Base-by-base conservation (phyloP, 805 yeast genomes). In the Barnettozyma botsteinii region DNA sequence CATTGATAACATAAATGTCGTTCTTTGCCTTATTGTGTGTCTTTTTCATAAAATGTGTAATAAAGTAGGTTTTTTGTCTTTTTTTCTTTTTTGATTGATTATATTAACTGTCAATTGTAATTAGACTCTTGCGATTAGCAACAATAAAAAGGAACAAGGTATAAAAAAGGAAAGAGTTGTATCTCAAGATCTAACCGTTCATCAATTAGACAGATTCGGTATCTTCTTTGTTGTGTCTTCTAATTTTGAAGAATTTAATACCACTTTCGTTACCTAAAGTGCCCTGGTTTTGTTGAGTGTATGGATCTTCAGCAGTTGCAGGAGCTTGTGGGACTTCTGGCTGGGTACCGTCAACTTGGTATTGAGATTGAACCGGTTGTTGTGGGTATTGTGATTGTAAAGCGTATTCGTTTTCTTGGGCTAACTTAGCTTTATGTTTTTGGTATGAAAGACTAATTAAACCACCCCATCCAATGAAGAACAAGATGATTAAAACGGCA, bases 201-300 rank as follows among this genome's bases (percentile, higher is more conserved):
- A n/a, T n/a, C n/a, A n/a, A n/a, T 48, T 45, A 62, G 22, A 60
- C 62, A 15, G 65, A 61, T 49, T 70, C 74, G 46, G 66, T 67
- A 37, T 58, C 66, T 24, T 56, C 62, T 47, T 65, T 66, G 48
- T 64, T 64, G 41, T 68, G 70, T 56, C 75, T 79, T 65, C 81
- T 79, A 46, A 83, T 79, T 54, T 79, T 81, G 70, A 82, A 83
- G 63, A 82, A 83, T 62, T 85, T 79, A 54, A 83, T 81, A 34
- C 89, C 89, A 46, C 35, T 39, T 33, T 72, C 74, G 41, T 67
- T 60, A 18, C 55, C 63, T 27, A 55, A 40, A 15, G 60, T 53
- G 10, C 56, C 53, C 43, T 48, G 59, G 31, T 53, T 28, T 54
- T 57, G 45, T 49, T 62, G 44, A 47, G 60, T 45, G 14, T 48